Conservation (phyloP, 2,329 filamentous ascomycete species). For the Epichloe brachyelytri region DNA sequence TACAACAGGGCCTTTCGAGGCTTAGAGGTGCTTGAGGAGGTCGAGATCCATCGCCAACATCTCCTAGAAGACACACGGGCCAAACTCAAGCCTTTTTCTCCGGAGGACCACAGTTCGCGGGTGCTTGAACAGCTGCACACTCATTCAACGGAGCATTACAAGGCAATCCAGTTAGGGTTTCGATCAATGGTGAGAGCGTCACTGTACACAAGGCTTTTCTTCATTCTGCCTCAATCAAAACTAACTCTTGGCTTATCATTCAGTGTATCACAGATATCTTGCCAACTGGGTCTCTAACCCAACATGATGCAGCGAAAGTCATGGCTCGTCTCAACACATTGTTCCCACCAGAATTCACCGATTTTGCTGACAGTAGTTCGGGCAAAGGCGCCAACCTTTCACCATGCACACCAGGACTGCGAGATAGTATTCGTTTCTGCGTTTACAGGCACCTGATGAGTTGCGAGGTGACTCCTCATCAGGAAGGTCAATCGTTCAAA, state of each 20-base stretch:
- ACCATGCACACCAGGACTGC: conserved; percentile 19
- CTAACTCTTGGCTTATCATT: neutral
- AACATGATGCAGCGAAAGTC: conserved; percentile 11
- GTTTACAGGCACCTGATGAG: conserved; percentile 22
- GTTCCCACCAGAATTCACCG: conserved; percentile 16
- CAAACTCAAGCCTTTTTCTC: conserved; percentile 6
- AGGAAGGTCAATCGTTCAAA: conserved; percentile 13
- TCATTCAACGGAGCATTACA: conserved; percentile 16
- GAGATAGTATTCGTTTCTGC: conserved; percentile 22
- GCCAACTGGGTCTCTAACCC: conserved; percentile 1
- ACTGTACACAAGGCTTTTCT: neutral
- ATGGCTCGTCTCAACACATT: conserved; percentile 25
- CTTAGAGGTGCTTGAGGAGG: conserved; percentile 18
- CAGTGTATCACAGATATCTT: conserved; percentile 2
- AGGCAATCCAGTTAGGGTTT: conserved; percentile 20
- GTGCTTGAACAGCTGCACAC: conserved; percentile 19
- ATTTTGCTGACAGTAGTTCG: conserved; percentile 8
- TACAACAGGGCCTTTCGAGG: conserved; percentile 15
- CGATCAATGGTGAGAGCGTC: conserved; percentile 17
- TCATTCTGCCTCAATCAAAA: neutral
- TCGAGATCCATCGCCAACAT: conserved; percentile 20
- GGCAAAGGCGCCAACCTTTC: conserved; percentile 14
- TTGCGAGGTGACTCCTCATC: conserved; percentile 8
- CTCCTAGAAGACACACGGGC: conserved; percentile 13
- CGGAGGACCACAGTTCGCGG: conserved; percentile 7